phyloP scores from a whole-genome alignment of 2,329 filamentous ascomycete species.

The Aspergillus novofumigatus region DNA sequence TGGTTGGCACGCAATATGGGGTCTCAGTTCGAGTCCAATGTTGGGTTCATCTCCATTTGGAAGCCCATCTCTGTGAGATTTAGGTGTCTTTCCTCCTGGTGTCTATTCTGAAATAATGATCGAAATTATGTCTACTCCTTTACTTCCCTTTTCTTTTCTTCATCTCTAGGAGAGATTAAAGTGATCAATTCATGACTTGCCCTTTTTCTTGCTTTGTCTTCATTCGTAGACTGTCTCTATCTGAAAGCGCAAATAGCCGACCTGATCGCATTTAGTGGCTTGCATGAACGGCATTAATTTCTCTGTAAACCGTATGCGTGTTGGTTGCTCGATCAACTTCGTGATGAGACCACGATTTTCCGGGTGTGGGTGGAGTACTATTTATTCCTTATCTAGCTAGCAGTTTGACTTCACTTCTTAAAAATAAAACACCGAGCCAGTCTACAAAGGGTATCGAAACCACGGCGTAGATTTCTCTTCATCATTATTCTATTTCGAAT shows the following conservation, averaged over 20 bases:
- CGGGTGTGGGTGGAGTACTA: not conserved
- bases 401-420: not conserved
- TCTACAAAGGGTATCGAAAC: not conserved
- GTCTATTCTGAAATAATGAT: not conserved
- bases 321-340: not conserved
- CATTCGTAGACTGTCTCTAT: not conserved
- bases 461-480: not conserved
- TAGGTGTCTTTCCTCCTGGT: slow-evolving; percentile 9
- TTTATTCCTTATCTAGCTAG: not conserved
- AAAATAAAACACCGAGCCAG: too few relatives aligned
- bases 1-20: slow-evolving; percentile 23
- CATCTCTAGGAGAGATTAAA: not conserved
- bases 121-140: not conserved
- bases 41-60: slow-evolving; percentile 22
- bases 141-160: not conserved
- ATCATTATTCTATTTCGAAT: not conserved
- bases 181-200: not conserved
- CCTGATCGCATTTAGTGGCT: not conserved
- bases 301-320: not conserved
- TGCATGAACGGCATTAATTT: not conserved
- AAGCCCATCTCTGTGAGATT: slow-evolving; percentile 16
- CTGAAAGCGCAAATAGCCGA: not conserved
- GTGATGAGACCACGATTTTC: not conserved
- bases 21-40: slow-evolving; percentile 22
- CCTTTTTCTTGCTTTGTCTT: not conserved